Base-by-base conservation (phyloP, 352 stramenopile genomes). In the Pythium dissimile region DNA sequence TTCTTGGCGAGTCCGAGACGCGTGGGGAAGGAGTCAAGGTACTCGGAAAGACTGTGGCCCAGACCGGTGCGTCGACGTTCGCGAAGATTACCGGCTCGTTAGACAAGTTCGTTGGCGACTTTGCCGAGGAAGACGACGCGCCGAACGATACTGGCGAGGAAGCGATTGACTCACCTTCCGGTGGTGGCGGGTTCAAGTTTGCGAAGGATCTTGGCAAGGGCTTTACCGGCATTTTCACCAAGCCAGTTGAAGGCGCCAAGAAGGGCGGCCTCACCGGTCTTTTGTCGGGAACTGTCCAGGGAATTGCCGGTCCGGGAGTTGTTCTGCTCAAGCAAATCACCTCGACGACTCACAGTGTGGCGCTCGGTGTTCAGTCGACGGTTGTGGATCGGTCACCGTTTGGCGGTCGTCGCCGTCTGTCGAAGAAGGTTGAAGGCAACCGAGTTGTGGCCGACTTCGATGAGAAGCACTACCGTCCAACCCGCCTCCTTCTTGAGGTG, bases 21-120 rank as follows among this genome's bases (percentile, higher is more conserved):
- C 79, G 85, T 44, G 85, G 85, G 15, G 83, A 95, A 60, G 85
- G 85, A 59, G 85, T 95, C 10, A 93, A 93, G 61, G 80, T 95
- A 2, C 55, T 95, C 1, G 85, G 85, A 9, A 93, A 95, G 59
- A 95, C 83, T 1, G 86, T 95, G 16, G 81, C 88, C 11, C 89
- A 84, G 30, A 88, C 81, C 1, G 76, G 81, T 38, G 80, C 80
- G 9, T 89, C 80, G 16, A 89, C 80, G 0, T 55, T 93, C 20
- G 80, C 83, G 13, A 95, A 92, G 61, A 89, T 95, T 32, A 93
- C 85, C 1, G 85, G 85, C 8, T 90, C 83, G n/a, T 67, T 95
- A 16, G 85, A 95, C 47, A 84, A 81, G 47, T 90, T 95, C 62
- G 83, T 95, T 9, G 80, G 81, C 11, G 81, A 93, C 37, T 89